Evolutionary conservation across 495 filamentous ascomycete species (phyloP).

Genomic region (Penicillium egyptiacum): DNA sequence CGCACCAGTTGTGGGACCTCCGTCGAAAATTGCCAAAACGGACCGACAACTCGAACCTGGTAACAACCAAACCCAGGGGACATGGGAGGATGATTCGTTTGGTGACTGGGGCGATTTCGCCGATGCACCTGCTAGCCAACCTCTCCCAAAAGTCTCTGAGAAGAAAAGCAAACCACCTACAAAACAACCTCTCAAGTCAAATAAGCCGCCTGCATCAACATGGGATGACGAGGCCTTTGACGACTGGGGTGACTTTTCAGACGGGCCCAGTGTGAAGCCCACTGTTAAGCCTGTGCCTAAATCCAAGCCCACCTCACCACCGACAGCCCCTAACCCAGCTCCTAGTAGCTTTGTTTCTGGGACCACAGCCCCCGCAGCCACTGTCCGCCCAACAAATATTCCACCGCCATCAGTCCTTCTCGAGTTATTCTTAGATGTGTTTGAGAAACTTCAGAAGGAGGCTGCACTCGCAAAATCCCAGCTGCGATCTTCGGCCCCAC

Average conservation of each 20-base stretch:
- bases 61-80: constrained; percentile 8
- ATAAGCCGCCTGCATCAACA: constrained; percentile 42
- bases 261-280: constrained; percentile 32
- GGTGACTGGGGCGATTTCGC: constrained; percentile 44
- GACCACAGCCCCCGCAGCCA: constrained; percentile 20
- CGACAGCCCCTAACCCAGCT: constrained; percentile 10
- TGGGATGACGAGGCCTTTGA: constrained; percentile 57
- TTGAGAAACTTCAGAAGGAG: constrained; percentile 50
- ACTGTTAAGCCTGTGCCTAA: constrained; percentile 15
- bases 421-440: constrained; percentile 65
- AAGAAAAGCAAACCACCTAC: constrained; percentile 7
- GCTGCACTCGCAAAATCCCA: constrained; percentile 29
- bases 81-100: constrained; percentile 39
- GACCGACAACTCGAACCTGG: neutral
- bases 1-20: constrained; percentile 3
- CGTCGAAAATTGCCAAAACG: constrained; percentile 3
- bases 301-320: constrained; percentile 2
- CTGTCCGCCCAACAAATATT: constrained; percentile 75
- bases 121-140: constrained; percentile 29
- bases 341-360: constrained; percentile 17
- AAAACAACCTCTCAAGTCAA: constrained; percentile 20
- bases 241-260: constrained; percentile 46
- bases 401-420: constrained; percentile 85
- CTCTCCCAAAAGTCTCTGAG: constrained; percentile 1
- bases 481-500: neutral